Base-by-base conservation (phyloP, 2,329 filamentous ascomycete genomes). In the Gnomoniopsis smithogilvyi region DNA sequence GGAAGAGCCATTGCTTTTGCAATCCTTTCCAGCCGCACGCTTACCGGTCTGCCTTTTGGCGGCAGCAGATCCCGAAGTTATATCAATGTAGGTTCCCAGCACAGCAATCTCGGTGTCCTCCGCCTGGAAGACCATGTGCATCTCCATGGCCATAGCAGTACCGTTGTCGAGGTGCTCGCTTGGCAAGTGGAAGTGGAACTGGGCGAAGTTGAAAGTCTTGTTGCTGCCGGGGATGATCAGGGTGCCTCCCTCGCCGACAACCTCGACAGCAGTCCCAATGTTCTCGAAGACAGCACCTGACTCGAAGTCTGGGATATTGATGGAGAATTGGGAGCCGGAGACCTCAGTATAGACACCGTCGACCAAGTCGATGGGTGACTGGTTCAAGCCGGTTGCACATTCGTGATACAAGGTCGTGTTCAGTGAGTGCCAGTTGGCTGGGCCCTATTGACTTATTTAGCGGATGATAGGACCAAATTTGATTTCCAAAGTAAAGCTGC, bases 61-160 rank as follows among this genome's bases (percentile, higher is more conserved):
- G 2, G 64, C 55, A 34, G 61, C 66, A 15, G 63, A 64, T 11
- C 65, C 64, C 41, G 69, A 68, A 60, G 70, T 69, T 30, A 77
- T 65, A 61, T 77, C 75, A 62, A 79, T 70, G 68, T 77, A 79
- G 51, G 73, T 68, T 51, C 76, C 76, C 38, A 80, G 68, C 60
- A 79, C 77, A 34, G 76, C 75, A 41, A 79, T 72, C 56, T 77
- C 67, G 15, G 69, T 63, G 38, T 66, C 67, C 14, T 74, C 72
- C 15, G 74, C 74, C 66, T 80, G 73, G 67, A 83, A 84, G 45
- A 87, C 84, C 76, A 86, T 82, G 72, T 87, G 84, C 71, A 79
- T 77, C 69, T 83, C 80, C 75, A 83, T 78, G 26, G 76, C 75
- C 66, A 80, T 70, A 65, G 69, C 81, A 19, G 71, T 74, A 26